Evolutionary conservation across 2,329 filamentous ascomycete species (phyloP), one percentile per base, ranked within the genome.

Genomic region (Phoma sp.): DNA sequence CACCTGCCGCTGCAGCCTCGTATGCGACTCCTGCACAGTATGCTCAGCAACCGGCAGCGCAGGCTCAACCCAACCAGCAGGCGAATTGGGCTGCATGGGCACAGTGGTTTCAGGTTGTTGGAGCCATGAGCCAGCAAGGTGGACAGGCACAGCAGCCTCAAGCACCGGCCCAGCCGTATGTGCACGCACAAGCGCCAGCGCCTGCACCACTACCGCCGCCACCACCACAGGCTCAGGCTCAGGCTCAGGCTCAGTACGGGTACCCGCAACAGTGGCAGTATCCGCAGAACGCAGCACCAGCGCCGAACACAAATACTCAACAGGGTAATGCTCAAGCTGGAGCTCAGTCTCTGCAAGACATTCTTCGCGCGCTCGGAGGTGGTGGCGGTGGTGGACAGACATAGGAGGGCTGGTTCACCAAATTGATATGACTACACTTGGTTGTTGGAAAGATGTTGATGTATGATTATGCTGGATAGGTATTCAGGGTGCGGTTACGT

Each of bases 321-420:
- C 63, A 64, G 51, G 51, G 49, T 39, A 66, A 61, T 22, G 50
- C 58, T 22, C 71, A 73, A 55, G 58, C 47, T 25, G 58, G 57
- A 15, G 64, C 56, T 10, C 64, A 61, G 43, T 68, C 68, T 17
- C 46, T 73, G 10, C 65, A 73, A 37, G 72, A 73, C 47, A 73
- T 74, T 24, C 51, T 74, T 21, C 61, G 71, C 44, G 64, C 65
- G 7, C 58, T 74, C 5, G 65, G 67, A 31, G 64, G 58, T n/a
- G 61, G 57, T 7, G 62, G 29, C 29, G 29, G 63, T 24, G 62
- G 62, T 32, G 41, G 52, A 15, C 41, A 51, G 24, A 13, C 24
- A 10, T 50, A 46, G 37, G 37, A 17, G 29, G 46, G 43, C n/a
- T 50, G 53, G 46, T n/a, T 32, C 13, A 10, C 17, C 6, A 29